Conservation (phyloP, 768 basidiomycete species). For the Amanita phalloides region DNA sequence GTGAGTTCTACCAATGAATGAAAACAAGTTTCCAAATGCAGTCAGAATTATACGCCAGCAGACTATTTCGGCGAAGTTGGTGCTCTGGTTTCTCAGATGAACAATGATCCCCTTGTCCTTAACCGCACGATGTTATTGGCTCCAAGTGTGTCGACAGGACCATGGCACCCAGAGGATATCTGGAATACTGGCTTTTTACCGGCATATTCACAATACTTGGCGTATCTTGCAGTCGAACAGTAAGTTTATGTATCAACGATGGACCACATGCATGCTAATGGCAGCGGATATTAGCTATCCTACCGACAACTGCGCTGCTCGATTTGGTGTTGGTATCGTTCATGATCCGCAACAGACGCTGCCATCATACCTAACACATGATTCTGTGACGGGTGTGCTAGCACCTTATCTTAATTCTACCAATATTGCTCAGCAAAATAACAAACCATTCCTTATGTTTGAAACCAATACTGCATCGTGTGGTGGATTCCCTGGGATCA, state of each 20-base stretch:
- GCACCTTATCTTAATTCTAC: conserved; percentile 39
- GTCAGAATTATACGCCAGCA: conserved; percentile 17
- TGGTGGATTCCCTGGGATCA: conserved; percentile 57
- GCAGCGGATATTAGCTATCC: conserved; percentile 19
- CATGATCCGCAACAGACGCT: conserved; percentile 37
- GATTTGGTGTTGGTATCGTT: conserved; percentile 28
- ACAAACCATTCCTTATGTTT: conserved; percentile 52
- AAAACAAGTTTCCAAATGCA: background rate
- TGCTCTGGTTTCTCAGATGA: conserved; percentile 25
- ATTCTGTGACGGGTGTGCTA: conserved; percentile 37
- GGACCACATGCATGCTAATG: background rate
- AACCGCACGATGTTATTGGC: conserved; percentile 42
- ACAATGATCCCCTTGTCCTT: conserved; percentile 22
- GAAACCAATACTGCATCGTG: conserved; percentile 65
- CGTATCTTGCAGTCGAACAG: conserved; percentile 46
- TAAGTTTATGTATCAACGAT: conserved; percentile 15
- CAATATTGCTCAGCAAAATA: conserved; percentile 27
- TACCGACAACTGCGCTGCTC: conserved; percentile 49
- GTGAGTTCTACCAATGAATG: conserved; percentile 13
- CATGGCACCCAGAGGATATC: conserved; percentile 36
- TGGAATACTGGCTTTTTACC: conserved; percentile 42
- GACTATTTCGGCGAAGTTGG: conserved; percentile 45
- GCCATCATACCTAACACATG: conserved; percentile 49
- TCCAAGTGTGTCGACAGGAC: conserved; percentile 44
- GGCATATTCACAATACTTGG: conserved; percentile 28